Percentiles rank a stretch among this genome's conserved stretches.
These are phyloP conservation scores for Spiromastix sp. DNA, from an alignment of 2,329 filamentous ascomycete species.

Conservation along the genomic window DNA sequence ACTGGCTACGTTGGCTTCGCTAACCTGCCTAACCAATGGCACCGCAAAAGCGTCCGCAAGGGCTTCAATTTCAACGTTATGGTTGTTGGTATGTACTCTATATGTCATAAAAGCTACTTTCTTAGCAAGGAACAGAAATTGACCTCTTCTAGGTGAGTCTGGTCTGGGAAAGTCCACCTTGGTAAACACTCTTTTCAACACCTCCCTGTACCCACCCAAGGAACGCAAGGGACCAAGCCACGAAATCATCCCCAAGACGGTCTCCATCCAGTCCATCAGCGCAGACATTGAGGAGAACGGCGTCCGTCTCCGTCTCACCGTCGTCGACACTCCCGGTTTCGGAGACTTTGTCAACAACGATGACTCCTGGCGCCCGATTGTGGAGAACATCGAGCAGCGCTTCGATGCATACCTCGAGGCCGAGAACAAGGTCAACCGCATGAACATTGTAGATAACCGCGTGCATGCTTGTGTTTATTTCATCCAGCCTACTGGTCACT, in stretches of 20 bases:
- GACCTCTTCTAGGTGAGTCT: slow-evolving; percentile 66
- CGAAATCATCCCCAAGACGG: slow-evolving; percentile 97
- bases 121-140: not conserved
- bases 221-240: slow-evolving; percentile 96
- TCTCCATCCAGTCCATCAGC: slow-evolving; percentile 88
- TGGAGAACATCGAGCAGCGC: slow-evolving; percentile 98
- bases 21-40: slow-evolving; percentile 99
- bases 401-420: slow-evolving; percentile 97
- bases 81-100: slow-evolving; percentile 78
- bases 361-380: slow-evolving; percentile 96
- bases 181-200: slow-evolving; percentile 99
- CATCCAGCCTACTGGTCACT: slow-evolving; percentile 97
- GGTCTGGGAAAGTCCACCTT: slow-evolving; percentile 97
- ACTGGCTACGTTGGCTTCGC: slow-evolving; percentile 98
- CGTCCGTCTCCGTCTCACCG: slow-evolving; percentile 87
- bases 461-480: slow-evolving; percentile 99
- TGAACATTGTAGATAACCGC: slow-evolving; percentile 99
- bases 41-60: slow-evolving; percentile 99
- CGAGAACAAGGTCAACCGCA: slow-evolving; percentile 99
- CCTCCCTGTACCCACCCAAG: slow-evolving; percentile 94
- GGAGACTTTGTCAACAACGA: slow-evolving; percentile 99
- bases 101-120: not conserved
- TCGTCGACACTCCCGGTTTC: slow-evolving; percentile 95
- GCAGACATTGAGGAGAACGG: slow-evolving; percentile 98
- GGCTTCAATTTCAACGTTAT: slow-evolving; percentile 99